Percentiles rank a stretch among this genome's conserved stretches.
phyloP scores from a whole-genome alignment of 495 filamentous ascomycete genomes.

The Lasiosphaeris hirsuta region DNA sequence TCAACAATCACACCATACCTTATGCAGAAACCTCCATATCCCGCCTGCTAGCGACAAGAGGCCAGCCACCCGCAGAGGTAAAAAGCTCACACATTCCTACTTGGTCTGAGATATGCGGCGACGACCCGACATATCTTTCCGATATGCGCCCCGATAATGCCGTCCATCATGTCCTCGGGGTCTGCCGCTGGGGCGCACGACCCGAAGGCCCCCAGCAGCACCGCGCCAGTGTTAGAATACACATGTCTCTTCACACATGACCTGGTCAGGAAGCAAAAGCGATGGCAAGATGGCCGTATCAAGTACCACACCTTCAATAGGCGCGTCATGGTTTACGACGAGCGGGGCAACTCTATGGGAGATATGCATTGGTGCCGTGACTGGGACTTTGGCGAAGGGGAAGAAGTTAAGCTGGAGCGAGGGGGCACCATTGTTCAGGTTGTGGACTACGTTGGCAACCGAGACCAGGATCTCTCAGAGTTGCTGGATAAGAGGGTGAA shows the following conservation, averaged over 20 bases:
- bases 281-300: conserved; percentile 89
- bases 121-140: conserved; percentile 1
- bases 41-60: background rate
- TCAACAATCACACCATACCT: too few relatives aligned
- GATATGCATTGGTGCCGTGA: conserved; percentile 77
- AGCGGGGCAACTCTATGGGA: conserved; percentile 71
- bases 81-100: background rate
- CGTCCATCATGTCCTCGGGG: conserved; percentile 20
- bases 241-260: conserved; percentile 84
- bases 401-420: conserved; percentile 77
- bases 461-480: conserved; percentile 71
- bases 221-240: conserved; percentile 71
- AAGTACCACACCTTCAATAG: conserved; percentile 90
- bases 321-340: conserved; percentile 87
- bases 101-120: background rate
- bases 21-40: too few relatives aligned
- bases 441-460: conserved; percentile 64
- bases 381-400: conserved; percentile 64
- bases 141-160: conserved; percentile 16
- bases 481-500: conserved; percentile 64
- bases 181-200: background rate
- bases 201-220: conserved; percentile 14
- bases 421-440: conserved; percentile 74
- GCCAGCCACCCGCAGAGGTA: too few relatives aligned
- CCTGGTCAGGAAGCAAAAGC: conserved; percentile 77